Base-by-base conservation (phyloP, 305 asterid genomes). In the Stenogyne calaminthoides region DNA sequence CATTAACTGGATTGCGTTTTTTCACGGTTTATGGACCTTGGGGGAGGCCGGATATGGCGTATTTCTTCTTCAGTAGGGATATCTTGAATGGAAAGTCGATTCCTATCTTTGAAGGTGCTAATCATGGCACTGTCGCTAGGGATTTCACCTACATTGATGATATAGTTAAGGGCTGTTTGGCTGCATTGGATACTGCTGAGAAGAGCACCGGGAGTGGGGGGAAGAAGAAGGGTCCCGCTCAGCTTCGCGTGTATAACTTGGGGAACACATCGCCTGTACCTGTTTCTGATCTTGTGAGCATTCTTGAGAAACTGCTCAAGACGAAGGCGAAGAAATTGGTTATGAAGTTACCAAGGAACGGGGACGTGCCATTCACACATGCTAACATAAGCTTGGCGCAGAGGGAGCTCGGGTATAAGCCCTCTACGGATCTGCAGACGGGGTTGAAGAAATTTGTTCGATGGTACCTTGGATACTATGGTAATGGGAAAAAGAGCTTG, bases 41-140 rank as follows among this genome's bases (percentile, higher is more conserved):
- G 98, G 98, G 98, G 67, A 82, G 98, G 86, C 98, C 98, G 12
- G 98, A 93, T 15, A 93, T 93, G 98, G 98, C 97, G 0, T 93
- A 93, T 78, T 93, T 93, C 93, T 93, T 93, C 57, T 93, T 93
- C 51, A 91, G 93, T 0, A 83, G 76, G 80, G 98, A 93, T 80
- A 91, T 93, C 18, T 81, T 93, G 93, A 93, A 85, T 76, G 97
- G 95, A 62, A 93, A 93, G 77, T 80, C 96, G 1, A 91, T 93
- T 46, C 89, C 88, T 3, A 89, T 93, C 78, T 93, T 93, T 56
- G 96, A 91, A 80, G 96, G 82, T 49, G 81, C 93, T 67, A 91
- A 93, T 83, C 97, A 93, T 77, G 98, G 95, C 10, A 91, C 97
- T 0, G 98, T 93, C 12, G 97, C 95, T 9, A 81, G 98, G 74